phyloP scores from a whole-genome alignment of 2,329 filamentous ascomycete genomes.

The Paraphoma chrysanthemicola region DNA sequence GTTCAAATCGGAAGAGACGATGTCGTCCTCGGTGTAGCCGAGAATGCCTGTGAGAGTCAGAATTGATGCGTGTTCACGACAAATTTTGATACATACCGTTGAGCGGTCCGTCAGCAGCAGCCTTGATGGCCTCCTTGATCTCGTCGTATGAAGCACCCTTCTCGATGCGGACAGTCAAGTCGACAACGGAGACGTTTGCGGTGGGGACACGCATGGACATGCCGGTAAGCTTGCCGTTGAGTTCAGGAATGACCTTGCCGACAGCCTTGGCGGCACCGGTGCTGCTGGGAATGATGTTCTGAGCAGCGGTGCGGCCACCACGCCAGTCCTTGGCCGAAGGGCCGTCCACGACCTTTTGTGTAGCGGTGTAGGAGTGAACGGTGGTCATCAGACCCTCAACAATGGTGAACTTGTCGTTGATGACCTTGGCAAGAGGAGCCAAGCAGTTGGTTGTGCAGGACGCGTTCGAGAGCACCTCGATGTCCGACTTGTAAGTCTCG shows the following conservation, averaged over 20 bases:
- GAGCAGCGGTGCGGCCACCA: conserved; percentile 96
- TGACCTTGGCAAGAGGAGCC: conserved; percentile 98
- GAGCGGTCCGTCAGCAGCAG: conserved; percentile 79
- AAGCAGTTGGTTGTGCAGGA: conserved; percentile 99
- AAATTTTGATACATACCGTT: conserved; percentile 70
- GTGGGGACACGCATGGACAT: conserved; percentile 99
- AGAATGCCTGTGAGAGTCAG: conserved; percentile 71
- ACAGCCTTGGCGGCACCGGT: conserved; percentile 99
- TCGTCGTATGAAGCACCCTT: conserved; percentile 87
- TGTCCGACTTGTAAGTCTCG: conserved; percentile 86
- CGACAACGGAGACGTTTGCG: conserved; percentile 98
- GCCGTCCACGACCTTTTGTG: conserved; percentile 99
- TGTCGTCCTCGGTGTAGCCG: conserved; percentile 93
- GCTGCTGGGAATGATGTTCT: conserved; percentile 99
- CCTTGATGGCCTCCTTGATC: conserved; percentile 91
- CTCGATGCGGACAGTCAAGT: conserved; percentile 92
- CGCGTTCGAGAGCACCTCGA: conserved; percentile 97
- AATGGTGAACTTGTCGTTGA: conserved; percentile 98
- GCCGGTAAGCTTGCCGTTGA: conserved; percentile 99
- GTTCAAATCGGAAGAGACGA: conserved; percentile 93
- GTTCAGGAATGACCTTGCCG: conserved; percentile 97
- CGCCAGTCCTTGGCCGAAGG: conserved; percentile 99
- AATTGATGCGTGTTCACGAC: conserved; percentile 22
- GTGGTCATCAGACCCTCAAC: conserved; percentile 99
- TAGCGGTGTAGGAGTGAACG: conserved; percentile 99